Evolutionary conservation across 352 stramenopile species (phyloP).

Genomic region (Globisporangium paroecandrum): DNA sequence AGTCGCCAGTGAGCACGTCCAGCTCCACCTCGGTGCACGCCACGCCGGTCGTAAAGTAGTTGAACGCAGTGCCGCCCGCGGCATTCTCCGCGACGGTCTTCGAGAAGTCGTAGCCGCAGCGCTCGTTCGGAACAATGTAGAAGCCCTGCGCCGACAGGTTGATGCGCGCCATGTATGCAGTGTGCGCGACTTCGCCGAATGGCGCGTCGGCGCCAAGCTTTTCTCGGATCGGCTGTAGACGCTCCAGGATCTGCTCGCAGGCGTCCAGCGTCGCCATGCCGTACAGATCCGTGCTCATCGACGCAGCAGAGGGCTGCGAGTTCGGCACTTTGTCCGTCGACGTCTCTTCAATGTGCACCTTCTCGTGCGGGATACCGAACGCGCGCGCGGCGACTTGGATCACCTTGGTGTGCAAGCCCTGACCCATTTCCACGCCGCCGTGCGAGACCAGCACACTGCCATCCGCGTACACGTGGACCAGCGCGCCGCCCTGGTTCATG

Average conservation of each 20-base stretch:
- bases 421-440: constrained; percentile 97
- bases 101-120: constrained; percentile 92
- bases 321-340: constrained; percentile 95
- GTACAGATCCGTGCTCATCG: constrained; percentile 96
- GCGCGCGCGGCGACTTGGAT: constrained; percentile 86
- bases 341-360: constrained; percentile 94
- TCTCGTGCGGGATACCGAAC: constrained; percentile 90
- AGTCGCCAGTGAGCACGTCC: constrained; percentile 94
- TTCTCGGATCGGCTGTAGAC: constrained; percentile 83
- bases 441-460: constrained; percentile 94
- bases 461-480: constrained; percentile 96
- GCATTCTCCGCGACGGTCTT: constrained; percentile 88
- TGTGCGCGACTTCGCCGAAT: constrained; percentile 82
- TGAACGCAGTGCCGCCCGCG: constrained; percentile 90
- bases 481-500: constrained; percentile 95
- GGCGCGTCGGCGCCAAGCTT: constrained; percentile 65
- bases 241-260: constrained; percentile 92
- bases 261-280: constrained; percentile 96
- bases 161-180: constrained; percentile 91
- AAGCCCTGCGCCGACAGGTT: constrained; percentile 96
- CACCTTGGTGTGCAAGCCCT: constrained; percentile 96
- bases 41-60: constrained; percentile 96
- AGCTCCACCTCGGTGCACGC: constrained; percentile 93
- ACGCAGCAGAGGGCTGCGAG: constrained; percentile 91
- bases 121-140: constrained; percentile 89